phyloP scores from a whole-genome alignment of 352 stramenopile species.

The Pelagophyceae sp. region DNA sequence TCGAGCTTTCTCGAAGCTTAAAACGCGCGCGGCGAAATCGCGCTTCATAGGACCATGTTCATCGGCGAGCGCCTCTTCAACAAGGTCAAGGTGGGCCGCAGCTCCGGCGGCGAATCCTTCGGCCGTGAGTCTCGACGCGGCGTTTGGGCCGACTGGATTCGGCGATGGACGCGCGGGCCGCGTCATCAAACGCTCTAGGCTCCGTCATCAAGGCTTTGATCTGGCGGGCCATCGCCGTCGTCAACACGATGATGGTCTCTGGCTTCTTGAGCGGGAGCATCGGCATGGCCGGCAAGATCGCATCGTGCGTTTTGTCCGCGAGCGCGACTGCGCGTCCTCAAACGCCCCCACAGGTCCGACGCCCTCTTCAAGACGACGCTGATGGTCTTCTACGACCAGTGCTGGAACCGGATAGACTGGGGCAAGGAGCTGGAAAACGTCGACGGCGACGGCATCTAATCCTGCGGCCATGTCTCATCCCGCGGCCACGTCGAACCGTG shows the following conservation, averaged over 20 bases:
- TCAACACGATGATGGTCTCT: constrained; percentile 53
- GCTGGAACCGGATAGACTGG: constrained; percentile 57
- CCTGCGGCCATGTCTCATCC: no score
- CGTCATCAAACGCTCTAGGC: no score
- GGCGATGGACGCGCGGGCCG: no score
- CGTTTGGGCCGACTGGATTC: no score
- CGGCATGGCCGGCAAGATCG: no score
- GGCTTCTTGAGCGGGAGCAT: neutral
- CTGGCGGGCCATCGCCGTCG: constrained; percentile 56
- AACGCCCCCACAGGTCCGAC: constrained; percentile 57
- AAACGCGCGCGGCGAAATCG: no score
- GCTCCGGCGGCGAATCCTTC: constrained; percentile 40
- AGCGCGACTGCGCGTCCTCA: constrained; percentile 33
- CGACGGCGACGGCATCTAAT: constrained; percentile 22
- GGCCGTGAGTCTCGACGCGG: no score
- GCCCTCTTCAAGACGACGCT: constrained; percentile 56
- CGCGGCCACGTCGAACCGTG: no score
- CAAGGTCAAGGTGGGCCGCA: constrained; percentile 46
- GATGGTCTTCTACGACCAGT: constrained; percentile 58
- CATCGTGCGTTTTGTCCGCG: neutral
- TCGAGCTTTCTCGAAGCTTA: no score
- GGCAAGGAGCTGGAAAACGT: constrained; percentile 39
- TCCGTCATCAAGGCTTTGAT: constrained; percentile 54
- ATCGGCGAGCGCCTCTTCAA: constrained; percentile 60
- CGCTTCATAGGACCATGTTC: constrained; percentile 63